These are phyloP conservation scores for Cercophora newfieldiana DNA, from an alignment of 495 filamentous ascomycete genomes.

Conservation along the genomic window DNA sequence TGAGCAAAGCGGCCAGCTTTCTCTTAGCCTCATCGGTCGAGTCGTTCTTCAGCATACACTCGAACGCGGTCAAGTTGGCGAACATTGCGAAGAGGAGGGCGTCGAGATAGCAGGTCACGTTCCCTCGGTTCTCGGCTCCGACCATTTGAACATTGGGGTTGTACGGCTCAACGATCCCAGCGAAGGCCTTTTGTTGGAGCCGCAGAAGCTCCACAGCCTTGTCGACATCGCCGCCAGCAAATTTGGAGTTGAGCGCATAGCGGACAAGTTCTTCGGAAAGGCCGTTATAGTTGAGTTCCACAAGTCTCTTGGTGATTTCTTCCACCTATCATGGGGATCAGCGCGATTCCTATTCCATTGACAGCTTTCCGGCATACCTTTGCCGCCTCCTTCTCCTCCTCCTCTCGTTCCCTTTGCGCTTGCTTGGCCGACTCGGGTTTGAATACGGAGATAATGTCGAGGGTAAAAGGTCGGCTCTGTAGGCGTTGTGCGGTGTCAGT, in stretches of 20 bases:
- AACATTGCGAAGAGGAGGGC: conserved; percentile 97
- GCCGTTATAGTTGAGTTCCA: conserved; percentile 51
- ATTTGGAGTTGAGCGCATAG: conserved; percentile 66
- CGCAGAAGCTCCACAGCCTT: conserved; percentile 74
- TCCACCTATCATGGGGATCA: conserved; percentile 49
- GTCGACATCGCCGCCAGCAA: conserved; percentile 68
- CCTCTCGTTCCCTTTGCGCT: conserved; percentile 55
- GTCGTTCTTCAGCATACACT: conserved; percentile 71
- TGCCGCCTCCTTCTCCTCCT: conserved; percentile 45
- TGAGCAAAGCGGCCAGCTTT: conserved; percentile 69
- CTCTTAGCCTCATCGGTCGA: conserved; percentile 67
- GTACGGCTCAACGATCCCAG: conserved; percentile 76
- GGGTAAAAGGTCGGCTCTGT: conserved; percentile 40
- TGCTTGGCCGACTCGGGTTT: conserved; percentile 53
- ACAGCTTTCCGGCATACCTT: conserved; percentile 34
- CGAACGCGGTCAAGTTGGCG: conserved; percentile 81
- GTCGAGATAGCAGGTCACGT: conserved; percentile 90
- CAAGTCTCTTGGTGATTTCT: conserved; percentile 52
- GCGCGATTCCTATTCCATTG: no score
- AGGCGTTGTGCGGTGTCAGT: conserved; percentile 26
- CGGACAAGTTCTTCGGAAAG: conserved; percentile 64
- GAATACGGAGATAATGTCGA: conserved; percentile 55
- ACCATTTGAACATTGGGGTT: conserved; percentile 68
- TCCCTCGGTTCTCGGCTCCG: conserved; percentile 82
- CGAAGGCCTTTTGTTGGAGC: conserved; percentile 73